A percentile compares a stretch with the other conserved stretches of the same genome.
Conservation (phyloP, 148 eudicot genomes). For the Rhododendron henanense region DNA sequence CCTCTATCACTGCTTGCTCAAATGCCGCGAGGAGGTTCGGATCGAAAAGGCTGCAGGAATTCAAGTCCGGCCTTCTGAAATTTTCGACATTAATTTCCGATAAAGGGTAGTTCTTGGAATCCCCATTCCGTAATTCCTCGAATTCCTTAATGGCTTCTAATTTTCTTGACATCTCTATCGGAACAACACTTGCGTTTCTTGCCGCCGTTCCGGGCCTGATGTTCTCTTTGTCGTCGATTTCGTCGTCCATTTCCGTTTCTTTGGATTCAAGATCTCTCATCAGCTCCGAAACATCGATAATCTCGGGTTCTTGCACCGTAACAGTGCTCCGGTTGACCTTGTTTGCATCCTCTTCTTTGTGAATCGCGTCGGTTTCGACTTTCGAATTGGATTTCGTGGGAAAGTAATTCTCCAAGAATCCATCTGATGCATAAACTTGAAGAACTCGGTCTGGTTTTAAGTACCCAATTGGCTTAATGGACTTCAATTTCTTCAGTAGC, state of each 20-base stretch:
- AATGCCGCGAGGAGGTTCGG: constrained; percentile 69
- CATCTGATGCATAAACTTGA: constrained; percentile 49
- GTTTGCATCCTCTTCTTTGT: constrained; percentile 19
- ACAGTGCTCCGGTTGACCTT: constrained; percentile 11
- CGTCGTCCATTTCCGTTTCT: constrained; percentile 15
- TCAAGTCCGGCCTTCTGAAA: constrained; percentile 62
- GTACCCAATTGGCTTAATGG: constrained; percentile 62
- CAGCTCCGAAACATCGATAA: constrained; percentile 38
- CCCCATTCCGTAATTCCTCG: background rate
- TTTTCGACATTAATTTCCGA: constrained; percentile 31
- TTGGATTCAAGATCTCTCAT: constrained; percentile 47
- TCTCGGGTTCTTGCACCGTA: constrained; percentile 30
- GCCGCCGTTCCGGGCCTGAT: constrained; percentile 18
- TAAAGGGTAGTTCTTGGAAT: constrained; percentile 13
- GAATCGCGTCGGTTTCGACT: constrained; percentile 7
- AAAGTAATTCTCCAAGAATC: constrained; percentile 31
- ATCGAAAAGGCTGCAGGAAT: constrained; percentile 62
- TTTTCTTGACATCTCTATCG: background rate
- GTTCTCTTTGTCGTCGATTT: constrained; percentile 54
- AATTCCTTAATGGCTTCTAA: background rate
- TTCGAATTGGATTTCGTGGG: constrained; percentile 30
- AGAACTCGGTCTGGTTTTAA: constrained; percentile 62
- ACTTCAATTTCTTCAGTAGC: constrained; percentile 72
- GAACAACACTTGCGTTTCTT: constrained; percentile 6
- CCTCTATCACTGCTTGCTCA: constrained; percentile 49